Conservation (phyloP, 1,139 yeast species). For the Keqinozyma sinolaborantium region DNA sequence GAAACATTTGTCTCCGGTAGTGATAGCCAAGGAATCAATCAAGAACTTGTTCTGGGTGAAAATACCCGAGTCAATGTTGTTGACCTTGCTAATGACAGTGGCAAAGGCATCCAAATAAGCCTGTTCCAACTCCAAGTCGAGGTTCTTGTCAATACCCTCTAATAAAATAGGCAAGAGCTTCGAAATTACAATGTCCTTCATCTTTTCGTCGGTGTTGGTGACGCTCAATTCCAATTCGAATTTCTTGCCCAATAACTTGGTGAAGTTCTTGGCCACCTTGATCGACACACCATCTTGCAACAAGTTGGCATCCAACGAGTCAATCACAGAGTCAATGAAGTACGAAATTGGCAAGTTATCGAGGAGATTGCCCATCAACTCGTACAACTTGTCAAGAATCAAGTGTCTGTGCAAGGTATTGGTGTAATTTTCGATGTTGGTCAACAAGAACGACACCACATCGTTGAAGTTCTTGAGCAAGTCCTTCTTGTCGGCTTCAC, state of each 20-base stretch:
- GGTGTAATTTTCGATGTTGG: slow-evolving; percentile 25
- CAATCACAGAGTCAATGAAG: slow-evolving; percentile 64
- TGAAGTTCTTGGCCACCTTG: slow-evolving; percentile 49
- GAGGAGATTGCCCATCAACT: slow-evolving; percentile 57
- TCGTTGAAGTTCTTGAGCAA: slow-evolving; percentile 44
- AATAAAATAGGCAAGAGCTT: slow-evolving; percentile 48
- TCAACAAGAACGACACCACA: slow-evolving; percentile 34
- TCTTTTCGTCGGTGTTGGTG: slow-evolving; percentile 34
- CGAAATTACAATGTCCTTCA: slow-evolving; percentile 37
- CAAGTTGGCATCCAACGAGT: slow-evolving; percentile 48
- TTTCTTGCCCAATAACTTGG: slow-evolving; percentile 60
- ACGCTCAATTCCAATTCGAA: slow-evolving; percentile 59
- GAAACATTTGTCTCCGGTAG: slow-evolving; percentile 54
- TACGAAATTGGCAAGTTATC: slow-evolving; percentile 71
- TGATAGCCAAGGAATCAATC: slow-evolving; percentile 45
- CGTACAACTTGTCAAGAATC: slow-evolving; percentile 28
- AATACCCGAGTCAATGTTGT: slow-evolving; percentile 22
- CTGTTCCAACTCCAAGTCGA: slow-evolving; percentile 53
- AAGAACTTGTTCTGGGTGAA: slow-evolving; percentile 45
- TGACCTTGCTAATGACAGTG: slow-evolving; percentile 57
- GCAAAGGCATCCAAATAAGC: slow-evolving; percentile 71
- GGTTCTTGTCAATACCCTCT: slow-evolving; percentile 36
- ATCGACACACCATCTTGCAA: slow-evolving; percentile 30
- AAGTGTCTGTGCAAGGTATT: slow-evolving; percentile 13
- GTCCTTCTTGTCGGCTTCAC: slow-evolving; percentile 19